These are phyloP conservation scores for Pholiota molesta DNA, from an alignment of 768 basidiomycete genomes.

Conservation along the genomic window DNA sequence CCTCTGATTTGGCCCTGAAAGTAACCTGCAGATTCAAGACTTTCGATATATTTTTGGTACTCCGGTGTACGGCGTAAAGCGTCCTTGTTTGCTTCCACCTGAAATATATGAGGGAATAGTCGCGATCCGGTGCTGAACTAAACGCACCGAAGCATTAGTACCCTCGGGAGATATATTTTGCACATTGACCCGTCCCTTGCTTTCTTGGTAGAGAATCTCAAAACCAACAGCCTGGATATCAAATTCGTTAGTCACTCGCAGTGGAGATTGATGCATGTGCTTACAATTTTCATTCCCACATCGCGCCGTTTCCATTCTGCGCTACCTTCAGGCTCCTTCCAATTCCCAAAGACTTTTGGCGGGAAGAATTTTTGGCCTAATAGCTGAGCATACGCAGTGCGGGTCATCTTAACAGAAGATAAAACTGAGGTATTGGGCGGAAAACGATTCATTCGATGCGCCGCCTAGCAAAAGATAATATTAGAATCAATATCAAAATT, in stretches of 20 bases:
- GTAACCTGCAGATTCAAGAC: slow-evolving; percentile 66
- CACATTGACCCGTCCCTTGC: slow-evolving; percentile 55
- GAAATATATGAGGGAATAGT: background rate
- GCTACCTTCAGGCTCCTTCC: slow-evolving; percentile 63
- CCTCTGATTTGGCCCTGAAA: slow-evolving; percentile 81
- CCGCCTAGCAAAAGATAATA: slow-evolving; percentile 53
- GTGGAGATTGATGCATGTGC: slow-evolving; percentile 21
- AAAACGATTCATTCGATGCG: slow-evolving; percentile 89
- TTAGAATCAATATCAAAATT: background rate
- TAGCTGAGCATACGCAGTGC: slow-evolving; percentile 93
- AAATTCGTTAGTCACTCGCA: background rate
- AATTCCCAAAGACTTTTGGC: slow-evolving; percentile 85
- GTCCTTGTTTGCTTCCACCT: slow-evolving; percentile 72
- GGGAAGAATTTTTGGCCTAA: slow-evolving; percentile 91
- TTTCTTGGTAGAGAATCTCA: slow-evolving; percentile 94
- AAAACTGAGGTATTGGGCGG: slow-evolving; percentile 70
- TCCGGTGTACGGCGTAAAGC: slow-evolving; percentile 66
- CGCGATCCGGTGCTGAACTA: background rate
- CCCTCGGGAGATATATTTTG: slow-evolving; percentile 38
- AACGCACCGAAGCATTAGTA: slow-evolving; percentile 51
- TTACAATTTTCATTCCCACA: slow-evolving; percentile 91
- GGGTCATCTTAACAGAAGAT: slow-evolving; percentile 73
- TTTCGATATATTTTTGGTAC: slow-evolving; percentile 72
- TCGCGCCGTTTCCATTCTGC: slow-evolving; percentile 79
- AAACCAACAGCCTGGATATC: slow-evolving; percentile 82